A percentile compares a stretch with the other conserved stretches of the same genome.
Evolutionary conservation across 345 rosid genomes (phyloP).

Genomic region (Melastoma malabathricum): DNA sequence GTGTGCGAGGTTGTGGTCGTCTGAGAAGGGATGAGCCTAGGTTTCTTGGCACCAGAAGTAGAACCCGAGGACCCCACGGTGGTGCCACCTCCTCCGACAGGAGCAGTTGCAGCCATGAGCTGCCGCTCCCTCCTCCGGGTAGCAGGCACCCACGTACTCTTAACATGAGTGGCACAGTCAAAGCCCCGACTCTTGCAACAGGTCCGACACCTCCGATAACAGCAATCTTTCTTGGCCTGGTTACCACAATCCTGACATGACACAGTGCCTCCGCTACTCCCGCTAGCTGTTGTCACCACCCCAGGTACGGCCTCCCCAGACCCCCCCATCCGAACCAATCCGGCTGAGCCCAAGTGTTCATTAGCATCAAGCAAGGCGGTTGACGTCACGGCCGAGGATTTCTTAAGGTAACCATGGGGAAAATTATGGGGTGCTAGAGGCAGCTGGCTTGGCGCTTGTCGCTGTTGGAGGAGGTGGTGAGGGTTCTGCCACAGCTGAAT

Average conservation of each 20-base stretch:
- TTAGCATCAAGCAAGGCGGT: not conserved
- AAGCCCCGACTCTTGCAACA: constrained; percentile 93
- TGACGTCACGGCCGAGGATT: constrained; percentile 23
- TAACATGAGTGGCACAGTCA: constrained; percentile 85
- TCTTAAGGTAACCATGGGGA: constrained; percentile 25
- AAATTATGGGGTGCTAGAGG: constrained; percentile 7
- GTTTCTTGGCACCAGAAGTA: constrained; percentile 72
- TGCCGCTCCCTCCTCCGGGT: constrained; percentile 84
- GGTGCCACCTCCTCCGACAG: constrained; percentile 39
- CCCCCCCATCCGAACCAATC: too few species aligned
- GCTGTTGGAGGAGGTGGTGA: not conserved
- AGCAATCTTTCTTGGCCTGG: constrained; percentile 94
- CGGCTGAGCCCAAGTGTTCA: too few species aligned
- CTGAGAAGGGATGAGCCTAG: constrained; percentile 52
- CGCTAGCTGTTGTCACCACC: constrained; percentile 11
- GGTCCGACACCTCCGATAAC: constrained; percentile 74
- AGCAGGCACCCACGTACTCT: constrained; percentile 98
- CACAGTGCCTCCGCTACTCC: constrained; percentile 12
- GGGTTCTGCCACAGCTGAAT: constrained; percentile 70
- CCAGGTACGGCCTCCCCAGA: too few species aligned
- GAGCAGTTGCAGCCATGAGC: constrained; percentile 22
- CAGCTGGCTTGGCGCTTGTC: not conserved
- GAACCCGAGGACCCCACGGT: constrained; percentile 70
- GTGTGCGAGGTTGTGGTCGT: constrained; percentile 72
- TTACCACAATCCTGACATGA: constrained; percentile 98